Base-by-base conservation (phyloP, 495 filamentous ascomycete species). In the Penicillium tannophilum region DNA sequence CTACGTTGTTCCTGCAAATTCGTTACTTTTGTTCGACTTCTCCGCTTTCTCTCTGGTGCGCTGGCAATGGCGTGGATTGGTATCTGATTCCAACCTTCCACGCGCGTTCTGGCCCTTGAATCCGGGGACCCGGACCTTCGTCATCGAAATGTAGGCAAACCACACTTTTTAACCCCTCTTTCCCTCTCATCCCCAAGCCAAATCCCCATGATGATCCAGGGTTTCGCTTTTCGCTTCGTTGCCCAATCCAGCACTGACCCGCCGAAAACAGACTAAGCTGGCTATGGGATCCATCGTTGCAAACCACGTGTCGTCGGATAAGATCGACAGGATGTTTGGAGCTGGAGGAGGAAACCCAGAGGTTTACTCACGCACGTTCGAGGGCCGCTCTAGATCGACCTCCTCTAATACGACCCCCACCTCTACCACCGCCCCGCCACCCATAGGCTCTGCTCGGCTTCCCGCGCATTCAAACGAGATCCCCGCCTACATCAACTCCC, bases 281-380 rank as follows among this genome's bases (percentile, higher is more conserved):
- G 31, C 33, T 63, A 82, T 82, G 75, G 77, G 74, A 69, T 76
- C 76, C 59, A 70, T 79, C 52, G 59, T 75, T 44, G 58, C 80
- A 64, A 74, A 82, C 67, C 74, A 77, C 56, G 70, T 79, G 69
- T 76, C 74, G 69, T 76, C 74, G 67, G 68, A 82, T 67, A 70
- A 72, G 64, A 59, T 66, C 67, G 68, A 75, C 60, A 78, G 69
- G 66, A 85, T 84, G 81, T 73, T 83, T 58, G 80, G 77, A 72
- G 76, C 73, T 23, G 20, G 20, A 60, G 20, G 20, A 60, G 60
- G 73, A 60, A 72, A 77, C 65, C 48, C 72, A 55, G 73, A 82
- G 64, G 65, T 66, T 31, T 77, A 76, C 71, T 69, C 71, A 48
- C 62, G 68, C 54, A 56, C 69, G 33, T 44, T 60, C 30, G 63